These are phyloP conservation scores for Blastobotrys raffinosifermentans DNA, from an alignment of 1,139 yeast species.

Conservation along the genomic window DNA sequence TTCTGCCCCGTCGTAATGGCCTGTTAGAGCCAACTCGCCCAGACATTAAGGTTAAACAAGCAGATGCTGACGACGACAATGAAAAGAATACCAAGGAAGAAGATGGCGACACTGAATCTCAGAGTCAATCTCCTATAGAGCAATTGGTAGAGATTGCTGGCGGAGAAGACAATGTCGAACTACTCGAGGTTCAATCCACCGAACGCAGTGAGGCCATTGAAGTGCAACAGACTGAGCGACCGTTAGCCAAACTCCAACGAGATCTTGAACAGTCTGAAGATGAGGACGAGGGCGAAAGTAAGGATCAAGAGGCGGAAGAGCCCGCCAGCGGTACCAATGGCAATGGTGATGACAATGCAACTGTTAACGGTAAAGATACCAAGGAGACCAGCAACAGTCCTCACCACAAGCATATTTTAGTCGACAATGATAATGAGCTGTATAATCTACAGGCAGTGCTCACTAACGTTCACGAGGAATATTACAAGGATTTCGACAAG, in stretches of 20 bases:
- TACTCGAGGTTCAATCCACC: slow-evolving; percentile 28
- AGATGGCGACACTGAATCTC: slow-evolving; percentile 4
- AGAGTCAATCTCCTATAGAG: slow-evolving; percentile 19
- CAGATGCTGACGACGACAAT: slow-evolving; percentile 13
- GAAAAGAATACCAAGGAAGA: slow-evolving; percentile 5
- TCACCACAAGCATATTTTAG: slow-evolving; percentile 43
- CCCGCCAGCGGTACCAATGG: slow-evolving; percentile 1
- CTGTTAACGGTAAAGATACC: slow-evolving; percentile 1
- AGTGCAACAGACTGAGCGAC: slow-evolving; percentile 67
- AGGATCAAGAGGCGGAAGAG: slow-evolving; percentile 2
- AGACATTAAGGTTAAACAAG: slow-evolving; percentile 27
- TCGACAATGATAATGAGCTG: slow-evolving; percentile 79
- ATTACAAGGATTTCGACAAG: slow-evolving; percentile 45
- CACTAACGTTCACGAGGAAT: slow-evolving; percentile 56
- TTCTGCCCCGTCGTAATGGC: slow-evolving; percentile 76
- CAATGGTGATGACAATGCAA: not conserved
- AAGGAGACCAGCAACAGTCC: slow-evolving; percentile 1
- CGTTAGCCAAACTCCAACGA: slow-evolving; percentile 76
- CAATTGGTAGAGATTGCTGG: slow-evolving; percentile 22
- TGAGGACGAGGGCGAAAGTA: slow-evolving; percentile 18
- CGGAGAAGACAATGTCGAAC: slow-evolving; percentile 23
- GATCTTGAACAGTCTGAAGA: slow-evolving; percentile 48
- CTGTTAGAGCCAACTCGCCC: slow-evolving; percentile 23
- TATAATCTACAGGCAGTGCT: slow-evolving; percentile 58
- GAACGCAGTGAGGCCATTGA: slow-evolving; percentile 55